Percentiles rank a stretch among this genome's conserved stretches.
Conservation (phyloP, 345 rosid species). For the Mallotus nudiflorus region DNA sequence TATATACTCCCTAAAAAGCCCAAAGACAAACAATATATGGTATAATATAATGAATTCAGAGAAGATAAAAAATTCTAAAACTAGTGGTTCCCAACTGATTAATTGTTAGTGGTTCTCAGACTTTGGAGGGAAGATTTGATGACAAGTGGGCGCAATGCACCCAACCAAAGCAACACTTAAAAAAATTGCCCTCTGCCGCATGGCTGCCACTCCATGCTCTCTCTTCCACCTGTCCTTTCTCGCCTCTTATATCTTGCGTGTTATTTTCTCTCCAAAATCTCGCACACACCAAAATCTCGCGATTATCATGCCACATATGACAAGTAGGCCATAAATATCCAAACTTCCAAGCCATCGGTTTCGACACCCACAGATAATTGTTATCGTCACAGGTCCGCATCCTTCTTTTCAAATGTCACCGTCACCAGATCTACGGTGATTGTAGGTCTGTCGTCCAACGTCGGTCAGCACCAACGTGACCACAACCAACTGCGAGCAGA, state of each 20-base stretch:
- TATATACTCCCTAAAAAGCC: too few relatives aligned
- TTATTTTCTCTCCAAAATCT: constrained; percentile 18
- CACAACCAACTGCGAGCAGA: too few relatives aligned
- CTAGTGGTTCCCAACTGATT: constrained; percentile 27
- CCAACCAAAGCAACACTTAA: constrained; percentile 16
- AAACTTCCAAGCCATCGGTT: constrained; percentile 8
- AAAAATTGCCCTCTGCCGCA: constrained; percentile 3
- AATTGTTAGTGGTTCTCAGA: constrained; percentile 17
- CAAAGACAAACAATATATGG: too few relatives aligned
- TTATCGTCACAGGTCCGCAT: constrained; percentile 23
- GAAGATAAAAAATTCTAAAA: too few relatives aligned
- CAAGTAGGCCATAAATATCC: constrained; percentile 30
- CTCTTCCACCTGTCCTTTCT: constrained; percentile 23
- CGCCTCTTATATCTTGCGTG: neutral
- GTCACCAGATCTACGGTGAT: constrained; percentile 30
- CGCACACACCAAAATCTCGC: neutral
- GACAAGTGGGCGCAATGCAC: constrained; percentile 27
- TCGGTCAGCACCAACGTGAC: neutral
- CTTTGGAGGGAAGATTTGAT: constrained; percentile 2
- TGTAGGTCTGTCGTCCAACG: constrained; percentile 17
- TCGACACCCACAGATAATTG: neutral
- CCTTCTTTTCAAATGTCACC: neutral
- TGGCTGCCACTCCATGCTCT: constrained; percentile 25
- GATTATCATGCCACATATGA: constrained; percentile 31
- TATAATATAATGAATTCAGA: too few relatives aligned